phyloP scores from a whole-genome alignment of 164 flowering plant genomes.

The Liriodendron chinense region DNA sequence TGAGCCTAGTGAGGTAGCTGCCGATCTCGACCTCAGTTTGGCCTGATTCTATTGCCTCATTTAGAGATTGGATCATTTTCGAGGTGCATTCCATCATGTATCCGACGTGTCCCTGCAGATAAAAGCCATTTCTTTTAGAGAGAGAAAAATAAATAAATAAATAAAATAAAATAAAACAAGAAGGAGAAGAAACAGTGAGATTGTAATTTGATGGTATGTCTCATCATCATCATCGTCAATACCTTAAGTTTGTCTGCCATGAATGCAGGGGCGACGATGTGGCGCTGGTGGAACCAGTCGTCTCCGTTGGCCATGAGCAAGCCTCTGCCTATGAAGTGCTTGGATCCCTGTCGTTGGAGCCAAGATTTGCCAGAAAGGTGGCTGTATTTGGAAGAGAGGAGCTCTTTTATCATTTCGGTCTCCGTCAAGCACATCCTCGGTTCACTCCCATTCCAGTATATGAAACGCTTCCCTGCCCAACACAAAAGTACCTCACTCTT shows the following conservation, averaged over 20 bases:
- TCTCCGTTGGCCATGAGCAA: conserved; percentile 89
- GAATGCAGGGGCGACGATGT: conserved; percentile 81
- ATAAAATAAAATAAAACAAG: conserved; percentile 2
- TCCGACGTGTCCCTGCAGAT: conserved; percentile 41
- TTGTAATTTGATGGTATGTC: neutral
- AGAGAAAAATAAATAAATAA: neutral
- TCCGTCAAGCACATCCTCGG: conserved; percentile 88
- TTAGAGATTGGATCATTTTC: conserved; percentile 48
- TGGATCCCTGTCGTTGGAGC: conserved; percentile 72
- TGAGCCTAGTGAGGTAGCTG: conserved; percentile 57
- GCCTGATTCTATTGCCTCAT: conserved; percentile 38
- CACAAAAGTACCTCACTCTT: neutral
- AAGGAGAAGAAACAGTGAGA: neutral
- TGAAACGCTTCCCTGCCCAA: conserved; percentile 66
- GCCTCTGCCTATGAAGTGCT: conserved; percentile 82
- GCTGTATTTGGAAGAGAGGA: conserved; percentile 57
- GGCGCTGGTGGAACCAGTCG: conserved; percentile 89
- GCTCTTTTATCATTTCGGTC: conserved; percentile 65
- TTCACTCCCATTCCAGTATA: conserved; percentile 85
- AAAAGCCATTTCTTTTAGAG: neutral
- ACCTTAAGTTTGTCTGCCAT: conserved; percentile 87
- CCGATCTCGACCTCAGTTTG: conserved; percentile 73
- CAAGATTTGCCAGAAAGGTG: conserved; percentile 74
- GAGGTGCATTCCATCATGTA: conserved; percentile 86
- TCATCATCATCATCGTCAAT: neutral